Conservation (phyloP, 2,329 filamentous ascomycete species). For the Neopestalotiopsis sp. region DNA sequence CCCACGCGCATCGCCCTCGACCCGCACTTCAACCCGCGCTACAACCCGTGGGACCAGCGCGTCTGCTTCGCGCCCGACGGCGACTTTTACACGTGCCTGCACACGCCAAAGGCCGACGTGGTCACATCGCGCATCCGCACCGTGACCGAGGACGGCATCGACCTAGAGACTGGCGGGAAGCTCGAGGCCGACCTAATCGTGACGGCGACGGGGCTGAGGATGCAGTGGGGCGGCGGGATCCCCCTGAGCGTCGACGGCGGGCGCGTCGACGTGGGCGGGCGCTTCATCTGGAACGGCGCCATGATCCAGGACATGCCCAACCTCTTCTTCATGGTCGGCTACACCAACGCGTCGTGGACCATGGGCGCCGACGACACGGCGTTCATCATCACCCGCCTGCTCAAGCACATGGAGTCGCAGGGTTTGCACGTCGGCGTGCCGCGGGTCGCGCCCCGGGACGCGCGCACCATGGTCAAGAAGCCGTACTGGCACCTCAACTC, state of each 20-base stretch:
- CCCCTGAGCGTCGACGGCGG: conserved; percentile 59
- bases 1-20: conserved; percentile 60
- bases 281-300: conserved; percentile 66
- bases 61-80: conserved; percentile 69
- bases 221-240: conserved; percentile 62
- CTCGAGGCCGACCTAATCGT: conserved; percentile 71
- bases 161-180: conserved; percentile 51
- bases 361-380: conserved; percentile 64
- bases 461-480: background rate
- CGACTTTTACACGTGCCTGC: conserved; percentile 60
- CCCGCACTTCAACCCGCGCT: conserved; percentile 68
- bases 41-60: conserved; percentile 76
- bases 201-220: conserved; percentile 70
- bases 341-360: conserved; percentile 72
- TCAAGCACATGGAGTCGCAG: conserved; percentile 50
- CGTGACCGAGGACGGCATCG: conserved; percentile 54
- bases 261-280: conserved; percentile 50
- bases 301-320: conserved; percentile 75
- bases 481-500: conserved; percentile 14
- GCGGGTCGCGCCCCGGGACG: background rate
- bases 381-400: conserved; percentile 53
- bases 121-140: conserved; percentile 59
- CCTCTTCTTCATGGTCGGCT: conserved; percentile 65
- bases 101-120: conserved; percentile 49
- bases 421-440: conserved; percentile 4